Evolutionary conservation across 345 rosid species (phyloP).

Genomic region (Microthlaspi erraticum): DNA sequence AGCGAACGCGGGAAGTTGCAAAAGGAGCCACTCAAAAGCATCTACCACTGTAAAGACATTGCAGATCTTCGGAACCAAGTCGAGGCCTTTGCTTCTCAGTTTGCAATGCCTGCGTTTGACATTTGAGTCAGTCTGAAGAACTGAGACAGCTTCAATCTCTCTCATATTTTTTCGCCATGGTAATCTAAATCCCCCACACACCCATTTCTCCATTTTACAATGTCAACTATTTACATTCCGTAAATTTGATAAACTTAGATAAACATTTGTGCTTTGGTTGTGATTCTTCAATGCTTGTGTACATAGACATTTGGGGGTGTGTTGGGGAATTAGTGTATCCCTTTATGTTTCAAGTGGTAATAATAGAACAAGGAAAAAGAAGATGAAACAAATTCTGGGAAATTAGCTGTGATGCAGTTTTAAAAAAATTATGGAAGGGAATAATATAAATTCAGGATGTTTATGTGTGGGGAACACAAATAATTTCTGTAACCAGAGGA

Average conservation of each 20-base stretch:
- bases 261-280: slow-evolving; percentile 25
- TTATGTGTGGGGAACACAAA: slow-evolving; percentile 45
- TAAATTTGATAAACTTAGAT: slow-evolving; percentile 32
- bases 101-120: slow-evolving; percentile 88
- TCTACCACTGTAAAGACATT: slow-evolving; percentile 66
- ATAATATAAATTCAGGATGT: slow-evolving; percentile 37
- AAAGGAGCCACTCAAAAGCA: slow-evolving; percentile 61
- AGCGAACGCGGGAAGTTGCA: slow-evolving; percentile 67
- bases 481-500: slow-evolving; percentile 41
- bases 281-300: slow-evolving; percentile 26
- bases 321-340: slow-evolving; percentile 27
- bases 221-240: slow-evolving; percentile 15
- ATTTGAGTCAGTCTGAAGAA: slow-evolving; percentile 48
- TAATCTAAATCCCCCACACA: slow-evolving; percentile 29
- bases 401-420: slow-evolving; percentile 37
- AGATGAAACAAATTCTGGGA: not conserved
- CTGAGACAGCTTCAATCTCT: slow-evolving; percentile 16
- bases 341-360: slow-evolving; percentile 29
- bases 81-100: slow-evolving; percentile 80
- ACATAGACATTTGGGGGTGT: slow-evolving; percentile 23
- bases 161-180: slow-evolving; percentile 37
- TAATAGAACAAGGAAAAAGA: slow-evolving; percentile 1
- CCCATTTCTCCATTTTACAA: slow-evolving; percentile 29
- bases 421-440: not conserved
- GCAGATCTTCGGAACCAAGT: slow-evolving; percentile 64